A percentile compares a stretch with the other conserved stretches of the same genome.
Conservation (phyloP, 2,329 filamentous ascomycete genomes). For the Venturia carpophila region DNA sequence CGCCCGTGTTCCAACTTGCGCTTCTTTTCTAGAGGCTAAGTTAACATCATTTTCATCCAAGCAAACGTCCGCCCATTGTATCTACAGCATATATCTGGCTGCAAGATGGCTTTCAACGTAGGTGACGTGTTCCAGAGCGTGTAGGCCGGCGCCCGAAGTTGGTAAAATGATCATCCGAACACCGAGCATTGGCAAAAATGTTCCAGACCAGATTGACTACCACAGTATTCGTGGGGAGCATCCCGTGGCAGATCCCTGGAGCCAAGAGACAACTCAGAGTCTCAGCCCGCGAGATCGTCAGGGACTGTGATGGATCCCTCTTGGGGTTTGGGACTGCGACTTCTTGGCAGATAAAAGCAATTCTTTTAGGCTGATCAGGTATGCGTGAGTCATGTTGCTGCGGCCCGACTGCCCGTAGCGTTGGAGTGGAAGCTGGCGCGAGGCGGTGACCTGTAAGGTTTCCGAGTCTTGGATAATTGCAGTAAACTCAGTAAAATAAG, state of each 20-base stretch:
- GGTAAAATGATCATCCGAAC: background rate
- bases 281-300: background rate
- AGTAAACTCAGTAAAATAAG: background rate
- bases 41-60: no score
- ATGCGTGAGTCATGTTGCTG: background rate
- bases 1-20: no score
- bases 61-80: no score
- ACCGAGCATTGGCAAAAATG: background rate
- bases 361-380: background rate
- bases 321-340: background rate
- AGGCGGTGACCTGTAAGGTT: background rate
- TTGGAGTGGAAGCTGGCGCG: background rate
- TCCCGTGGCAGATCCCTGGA: background rate
- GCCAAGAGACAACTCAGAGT: slow-evolving; percentile 6
- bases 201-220: background rate
- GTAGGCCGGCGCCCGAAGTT: background rate
- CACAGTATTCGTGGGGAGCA: background rate
- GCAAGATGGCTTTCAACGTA: no score
- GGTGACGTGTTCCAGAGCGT: background rate
- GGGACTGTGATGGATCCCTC: background rate
- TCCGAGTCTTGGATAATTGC: background rate
- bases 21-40: no score
- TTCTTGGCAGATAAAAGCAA: background rate
- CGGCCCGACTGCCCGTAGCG: background rate
- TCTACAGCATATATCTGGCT: no score